These are phyloP conservation scores for Podila epigama DNA, from an alignment of 192 early-diverging fungal genomes.

Conservation along the genomic window DNA sequence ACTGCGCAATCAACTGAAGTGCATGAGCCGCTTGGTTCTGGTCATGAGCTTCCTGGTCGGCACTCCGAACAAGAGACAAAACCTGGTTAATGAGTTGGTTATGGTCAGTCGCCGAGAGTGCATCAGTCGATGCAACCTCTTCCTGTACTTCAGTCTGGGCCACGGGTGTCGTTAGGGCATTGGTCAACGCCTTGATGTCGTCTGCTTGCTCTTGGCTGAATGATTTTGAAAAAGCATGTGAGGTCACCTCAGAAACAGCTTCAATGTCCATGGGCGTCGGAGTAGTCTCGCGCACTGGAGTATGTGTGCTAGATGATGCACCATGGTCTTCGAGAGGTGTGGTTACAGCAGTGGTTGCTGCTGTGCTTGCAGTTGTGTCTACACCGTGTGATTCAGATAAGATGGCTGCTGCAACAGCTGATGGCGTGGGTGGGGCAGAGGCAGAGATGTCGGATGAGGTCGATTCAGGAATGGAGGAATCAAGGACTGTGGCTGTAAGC, in stretches of 20 bases:
- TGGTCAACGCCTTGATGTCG: slow-evolving; percentile 30
- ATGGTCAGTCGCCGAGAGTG: slow-evolving; percentile 21
- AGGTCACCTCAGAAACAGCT: slow-evolving; percentile 4
- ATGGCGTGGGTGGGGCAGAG: not conserved
- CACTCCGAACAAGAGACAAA: slow-evolving; percentile 12
- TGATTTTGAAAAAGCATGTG: not conserved
- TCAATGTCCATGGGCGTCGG: slow-evolving; percentile 6
- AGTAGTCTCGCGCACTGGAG: not conserved
- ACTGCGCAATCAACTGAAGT: slow-evolving; percentile 33
- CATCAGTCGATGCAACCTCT: slow-evolving; percentile 7
- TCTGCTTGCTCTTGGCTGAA: slow-evolving; percentile 9
- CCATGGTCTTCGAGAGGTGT: not conserved
- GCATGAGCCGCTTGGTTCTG: slow-evolving; percentile 38
- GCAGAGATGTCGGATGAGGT: not conserved
- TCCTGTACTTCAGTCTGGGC: slow-evolving; percentile 8
- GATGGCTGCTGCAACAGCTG: not conserved
- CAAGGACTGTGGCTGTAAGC: not conserved
- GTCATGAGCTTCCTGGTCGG: slow-evolving; percentile 22
- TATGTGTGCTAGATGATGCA: not conserved
- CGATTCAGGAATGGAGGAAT: not conserved
- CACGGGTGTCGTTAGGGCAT: slow-evolving; percentile 32
- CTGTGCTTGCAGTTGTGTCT: not conserved
- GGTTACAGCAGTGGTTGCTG: not conserved
- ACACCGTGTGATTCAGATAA: too few species aligned
- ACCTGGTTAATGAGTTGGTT: slow-evolving; percentile 28